Conservation (phyloP, 306 rosid species). For the Hippophae gyantsensis region DNA sequence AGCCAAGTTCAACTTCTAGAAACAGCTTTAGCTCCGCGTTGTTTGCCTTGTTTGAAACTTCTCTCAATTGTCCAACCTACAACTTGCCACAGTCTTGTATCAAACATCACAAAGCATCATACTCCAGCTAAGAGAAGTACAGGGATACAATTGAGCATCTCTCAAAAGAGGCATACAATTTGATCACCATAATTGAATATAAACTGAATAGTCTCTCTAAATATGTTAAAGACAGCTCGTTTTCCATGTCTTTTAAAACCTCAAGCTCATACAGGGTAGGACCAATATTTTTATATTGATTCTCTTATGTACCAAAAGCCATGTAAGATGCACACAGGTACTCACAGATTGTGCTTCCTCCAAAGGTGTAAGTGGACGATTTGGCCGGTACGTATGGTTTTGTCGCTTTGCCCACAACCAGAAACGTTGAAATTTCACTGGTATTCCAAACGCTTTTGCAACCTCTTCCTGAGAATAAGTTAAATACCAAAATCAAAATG, state of each 20-base stretch:
- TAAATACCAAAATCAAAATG: conserved; percentile 1
- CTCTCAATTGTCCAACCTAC: conserved; percentile 82
- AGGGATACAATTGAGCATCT: not conserved
- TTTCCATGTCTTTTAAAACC: no score
- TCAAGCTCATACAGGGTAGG: no score
- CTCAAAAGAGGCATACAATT: not conserved
- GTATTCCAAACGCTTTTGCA: conserved; percentile 77
- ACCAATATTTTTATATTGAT: no score
- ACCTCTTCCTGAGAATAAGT: conserved; percentile 60
- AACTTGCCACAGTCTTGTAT: conserved; percentile 1
- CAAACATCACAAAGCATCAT: conserved; percentile 9
- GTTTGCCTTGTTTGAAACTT: conserved; percentile 56
- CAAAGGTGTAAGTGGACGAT: conserved; percentile 58
- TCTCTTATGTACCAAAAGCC: no score
- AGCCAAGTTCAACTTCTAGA: conserved; percentile 64
- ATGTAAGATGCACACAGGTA: not conserved
- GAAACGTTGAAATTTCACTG: conserved; percentile 78
- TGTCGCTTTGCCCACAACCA: conserved; percentile 87
- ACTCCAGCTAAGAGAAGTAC: conserved; percentile 11
- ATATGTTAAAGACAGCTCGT: no score
- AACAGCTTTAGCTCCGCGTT: conserved; percentile 67
- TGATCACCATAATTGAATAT: no score
- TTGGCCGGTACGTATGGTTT: conserved; percentile 82
- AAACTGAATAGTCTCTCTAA: not conserved
- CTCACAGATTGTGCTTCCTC: conserved; percentile 78